A percentile compares a stretch with the other conserved stretches of the same genome.
Conservation (phyloP, 371 early-diverging fungal genomes). For the Chytridiales sp. region DNA sequence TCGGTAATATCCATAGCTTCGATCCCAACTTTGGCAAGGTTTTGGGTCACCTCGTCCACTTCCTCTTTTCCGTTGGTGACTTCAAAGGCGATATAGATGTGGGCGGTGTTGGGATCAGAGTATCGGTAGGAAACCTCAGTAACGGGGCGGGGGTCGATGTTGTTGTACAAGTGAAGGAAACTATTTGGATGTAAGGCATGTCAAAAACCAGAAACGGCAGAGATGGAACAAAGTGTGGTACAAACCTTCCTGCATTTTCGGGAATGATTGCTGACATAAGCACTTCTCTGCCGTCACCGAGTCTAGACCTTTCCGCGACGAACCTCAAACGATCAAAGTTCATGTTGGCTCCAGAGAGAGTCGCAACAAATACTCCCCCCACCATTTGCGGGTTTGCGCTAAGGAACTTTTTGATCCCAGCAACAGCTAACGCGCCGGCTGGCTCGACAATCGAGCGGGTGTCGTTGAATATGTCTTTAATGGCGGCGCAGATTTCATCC, state of each 20-base stretch:
- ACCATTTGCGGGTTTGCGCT: constrained; percentile 22
- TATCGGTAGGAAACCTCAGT: constrained; percentile 92
- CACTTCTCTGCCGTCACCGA: constrained; percentile 85
- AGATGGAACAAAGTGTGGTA: background rate
- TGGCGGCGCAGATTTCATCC: constrained; percentile 93
- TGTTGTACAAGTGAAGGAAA: constrained; percentile 55
- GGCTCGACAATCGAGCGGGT: constrained; percentile 91
- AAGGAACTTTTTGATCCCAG: constrained; percentile 83
- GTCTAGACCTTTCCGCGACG: constrained; percentile 85
- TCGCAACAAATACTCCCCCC: constrained; percentile 64
- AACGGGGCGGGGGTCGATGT: constrained; percentile 46
- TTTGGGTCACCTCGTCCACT: constrained; percentile 58
- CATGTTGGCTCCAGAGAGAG: constrained; percentile 93
- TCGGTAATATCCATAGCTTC: constrained; percentile 70
- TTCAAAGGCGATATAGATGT: constrained; percentile 83
- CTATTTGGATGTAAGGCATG: too few species aligned
- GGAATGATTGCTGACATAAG: constrained; percentile 81
- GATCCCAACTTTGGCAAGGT: constrained; percentile 68
- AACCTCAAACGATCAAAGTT: constrained; percentile 86
- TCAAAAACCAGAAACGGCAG: background rate
- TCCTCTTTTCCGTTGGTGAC: constrained; percentile 55
- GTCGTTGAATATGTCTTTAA: constrained; percentile 55
- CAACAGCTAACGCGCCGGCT: constrained; percentile 84
- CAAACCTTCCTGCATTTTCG: constrained; percentile 71
- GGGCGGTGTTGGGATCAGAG: constrained; percentile 68